Evolutionary conservation across 768 basidiomycete genomes (phyloP).

Genomic region (Scleroderma citrinum): DNA sequence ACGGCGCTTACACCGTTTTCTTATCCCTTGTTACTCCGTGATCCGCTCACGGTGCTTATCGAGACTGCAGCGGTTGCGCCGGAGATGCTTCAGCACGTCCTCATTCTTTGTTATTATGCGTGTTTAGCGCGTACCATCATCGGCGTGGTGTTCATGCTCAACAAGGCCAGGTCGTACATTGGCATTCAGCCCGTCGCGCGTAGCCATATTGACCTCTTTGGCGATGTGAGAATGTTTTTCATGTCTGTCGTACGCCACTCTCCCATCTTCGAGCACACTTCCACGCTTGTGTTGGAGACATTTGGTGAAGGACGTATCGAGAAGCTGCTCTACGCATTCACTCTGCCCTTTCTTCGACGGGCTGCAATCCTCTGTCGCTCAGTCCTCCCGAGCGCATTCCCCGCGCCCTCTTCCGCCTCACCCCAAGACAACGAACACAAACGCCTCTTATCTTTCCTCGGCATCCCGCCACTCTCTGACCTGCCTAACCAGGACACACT

Average conservation of each 20-base stretch:
- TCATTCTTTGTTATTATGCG: constrained; percentile 88
- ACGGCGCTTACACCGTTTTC: constrained; percentile 79
- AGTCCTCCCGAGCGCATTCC: constrained; percentile 59
- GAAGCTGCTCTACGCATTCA: constrained; percentile 81
- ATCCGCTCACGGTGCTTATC: constrained; percentile 84
- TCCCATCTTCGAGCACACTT: constrained; percentile 79
- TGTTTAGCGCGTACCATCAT: constrained; percentile 82
- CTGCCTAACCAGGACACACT: constrained; percentile 79
- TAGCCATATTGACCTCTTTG: constrained; percentile 68
- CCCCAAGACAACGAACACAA: constrained; percentile 64
- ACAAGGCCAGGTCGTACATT: constrained; percentile 57
- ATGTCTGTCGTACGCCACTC: constrained; percentile 89
- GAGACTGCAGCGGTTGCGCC: constrained; percentile 89
- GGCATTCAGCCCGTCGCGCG: constrained; percentile 41
- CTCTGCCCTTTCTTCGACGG: constrained; percentile 86
- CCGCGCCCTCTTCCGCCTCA: constrained; percentile 34
- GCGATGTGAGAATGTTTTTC: constrained; percentile 83
- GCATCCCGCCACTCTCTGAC: constrained; percentile 73
- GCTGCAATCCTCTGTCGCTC: constrained; percentile 82
- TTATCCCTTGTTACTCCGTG: constrained; percentile 80
- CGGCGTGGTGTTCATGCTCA: constrained; percentile 76
- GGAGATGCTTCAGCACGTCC: constrained; percentile 82
- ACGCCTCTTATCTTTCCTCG: constrained; percentile 68
- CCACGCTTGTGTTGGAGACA: constrained; percentile 70
- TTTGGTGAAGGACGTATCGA: constrained; percentile 83